A percentile compares a stretch with the other conserved stretches of the same genome.
phyloP scores from a whole-genome alignment of 202 grass and related monocot genomes.

The Eragrostis tef region DNA sequence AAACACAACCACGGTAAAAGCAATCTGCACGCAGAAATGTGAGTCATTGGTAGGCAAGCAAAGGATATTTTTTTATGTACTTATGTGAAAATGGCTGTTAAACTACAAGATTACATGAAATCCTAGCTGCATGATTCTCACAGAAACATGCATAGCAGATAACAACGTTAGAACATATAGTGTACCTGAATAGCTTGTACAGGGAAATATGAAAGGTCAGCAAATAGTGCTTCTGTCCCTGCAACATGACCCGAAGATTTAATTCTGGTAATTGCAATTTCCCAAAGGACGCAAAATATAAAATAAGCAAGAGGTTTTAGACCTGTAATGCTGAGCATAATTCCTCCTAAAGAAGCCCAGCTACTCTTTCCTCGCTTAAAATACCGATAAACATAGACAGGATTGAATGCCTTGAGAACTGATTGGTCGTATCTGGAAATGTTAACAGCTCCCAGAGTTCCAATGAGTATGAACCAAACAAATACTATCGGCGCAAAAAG shows the following conservation, averaged over 20 bases:
- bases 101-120: not conserved
- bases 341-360: conserved; percentile 91
- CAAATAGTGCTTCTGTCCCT: conserved; percentile 84
- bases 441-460: conserved; percentile 67
- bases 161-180: conserved; percentile 14
- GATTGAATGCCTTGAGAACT: conserved; percentile 90
- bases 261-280: conserved; percentile 8
- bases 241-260: conserved; percentile 44
- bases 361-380: conserved; percentile 59
- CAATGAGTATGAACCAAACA: conserved; percentile 86
- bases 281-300: not conserved
- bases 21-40: conserved; percentile 57
- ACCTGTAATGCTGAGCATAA: conserved; percentile 98
- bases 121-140: not conserved
- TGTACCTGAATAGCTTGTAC: conserved; percentile 78
- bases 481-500: conserved; percentile 93
- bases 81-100: not conserved
- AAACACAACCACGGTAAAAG: conserved; percentile 72
- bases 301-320: conserved; percentile 7
- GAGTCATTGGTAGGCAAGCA: conserved; percentile 15
- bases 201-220: conserved; percentile 73
- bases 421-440: conserved; percentile 76
- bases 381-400: conserved; percentile 68
- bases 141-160: conserved; percentile 11
- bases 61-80: not conserved